Evolutionary conservation across 257 asterid genomes (phyloP).

Genomic region (Solanum dulcamara): DNA sequence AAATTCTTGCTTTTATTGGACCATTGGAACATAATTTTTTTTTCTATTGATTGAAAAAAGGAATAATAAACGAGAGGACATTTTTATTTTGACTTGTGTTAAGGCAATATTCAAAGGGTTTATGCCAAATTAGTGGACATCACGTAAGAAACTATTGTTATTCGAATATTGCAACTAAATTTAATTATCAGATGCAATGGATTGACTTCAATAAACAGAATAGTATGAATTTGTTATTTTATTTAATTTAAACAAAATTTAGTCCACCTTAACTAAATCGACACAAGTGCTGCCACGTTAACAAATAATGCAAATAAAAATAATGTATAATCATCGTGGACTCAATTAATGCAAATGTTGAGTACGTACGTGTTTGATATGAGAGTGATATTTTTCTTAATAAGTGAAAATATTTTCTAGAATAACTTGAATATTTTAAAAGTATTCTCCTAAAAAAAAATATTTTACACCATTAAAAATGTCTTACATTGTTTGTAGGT

Average conservation of each 20-base stretch:
- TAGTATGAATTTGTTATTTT: background rate
- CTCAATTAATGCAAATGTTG: background rate
- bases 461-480: background rate
- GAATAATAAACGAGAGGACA: background rate
- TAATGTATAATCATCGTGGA: background rate
- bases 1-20: background rate
- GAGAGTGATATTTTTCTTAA: background rate
- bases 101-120: background rate
- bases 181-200: background rate
- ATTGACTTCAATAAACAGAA: background rate
- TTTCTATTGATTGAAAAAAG: background rate
- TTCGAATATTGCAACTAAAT: background rate
- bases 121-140: background rate
- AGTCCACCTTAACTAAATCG: background rate
- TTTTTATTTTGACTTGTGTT: background rate
- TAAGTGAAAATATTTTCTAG: background rate
- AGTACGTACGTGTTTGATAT: background rate
- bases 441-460: background rate
- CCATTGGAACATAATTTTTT: background rate
- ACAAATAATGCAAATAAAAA: background rate
- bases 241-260: background rate
- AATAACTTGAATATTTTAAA: background rate
- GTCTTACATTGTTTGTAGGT: background rate
- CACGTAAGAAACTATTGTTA: background rate
- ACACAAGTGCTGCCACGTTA: background rate